Percentiles rank a stretch among this genome's conserved stretches.
Evolutionary conservation across 345 rosid genomes (phyloP).

Genomic region (Gossypium raimondii): DNA sequence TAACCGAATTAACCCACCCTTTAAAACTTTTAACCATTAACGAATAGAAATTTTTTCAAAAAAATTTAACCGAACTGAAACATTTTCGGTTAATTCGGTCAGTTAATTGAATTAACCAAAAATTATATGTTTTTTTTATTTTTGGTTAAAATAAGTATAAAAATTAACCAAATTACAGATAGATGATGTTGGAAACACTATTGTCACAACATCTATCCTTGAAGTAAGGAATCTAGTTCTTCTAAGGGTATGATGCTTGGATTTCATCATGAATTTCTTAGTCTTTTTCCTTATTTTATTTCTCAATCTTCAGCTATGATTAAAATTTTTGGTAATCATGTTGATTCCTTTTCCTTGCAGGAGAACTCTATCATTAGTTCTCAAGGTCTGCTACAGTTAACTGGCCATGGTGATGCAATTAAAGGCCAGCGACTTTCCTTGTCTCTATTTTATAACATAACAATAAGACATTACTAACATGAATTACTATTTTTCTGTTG

Average conservation of each 20-base stretch:
- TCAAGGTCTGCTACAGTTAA: conserved; percentile 76
- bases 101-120: no score
- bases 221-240: conserved; percentile 97
- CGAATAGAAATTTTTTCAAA: no score
- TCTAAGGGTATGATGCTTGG: conserved; percentile 60
- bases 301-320: conserved; percentile 5
- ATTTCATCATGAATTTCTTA: conserved; percentile 10
- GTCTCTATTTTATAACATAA: conserved; percentile 88
- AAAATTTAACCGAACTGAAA: no score
- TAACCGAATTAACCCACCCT: no score
- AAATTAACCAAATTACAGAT: conserved; percentile 26
- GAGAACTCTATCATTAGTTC: conserved; percentile 77
- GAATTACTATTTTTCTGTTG: conserved; percentile 15
- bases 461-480: conserved; percentile 51
- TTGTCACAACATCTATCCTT: conserved; percentile 79
- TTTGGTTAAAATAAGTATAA: no score
- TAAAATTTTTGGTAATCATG: conserved; percentile 13
- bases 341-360: conserved; percentile 40
- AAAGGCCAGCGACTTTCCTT: conserved; percentile 88
- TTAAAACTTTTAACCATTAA: no score
- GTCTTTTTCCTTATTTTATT: not conserved
- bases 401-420: conserved; percentile 89
- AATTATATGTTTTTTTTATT: no score
- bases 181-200: conserved; percentile 89
- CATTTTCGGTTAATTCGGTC: no score